These are phyloP conservation scores for Pleurostoma richardsiae DNA, from an alignment of 2,329 filamentous ascomycete genomes.

Conservation along the genomic window DNA sequence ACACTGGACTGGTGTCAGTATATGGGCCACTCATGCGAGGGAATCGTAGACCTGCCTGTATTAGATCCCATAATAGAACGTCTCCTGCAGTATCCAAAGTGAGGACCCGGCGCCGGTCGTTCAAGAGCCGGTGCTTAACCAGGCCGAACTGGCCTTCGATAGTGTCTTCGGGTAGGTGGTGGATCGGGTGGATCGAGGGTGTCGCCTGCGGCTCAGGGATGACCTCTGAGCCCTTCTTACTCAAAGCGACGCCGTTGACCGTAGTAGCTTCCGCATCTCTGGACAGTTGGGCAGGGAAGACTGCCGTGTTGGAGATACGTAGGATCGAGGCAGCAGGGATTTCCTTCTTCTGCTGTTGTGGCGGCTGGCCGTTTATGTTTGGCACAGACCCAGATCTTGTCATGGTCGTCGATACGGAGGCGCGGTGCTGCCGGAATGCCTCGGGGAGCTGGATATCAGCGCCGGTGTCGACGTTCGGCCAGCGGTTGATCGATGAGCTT, in stretches of 20 bases:
- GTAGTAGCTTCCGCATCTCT: slow-evolving; percentile 53
- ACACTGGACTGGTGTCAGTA: slow-evolving; percentile 50
- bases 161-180: slow-evolving; percentile 67
- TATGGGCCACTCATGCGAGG: background rate
- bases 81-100: slow-evolving; percentile 94
- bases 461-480: slow-evolving; percentile 79
- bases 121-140: slow-evolving; percentile 88
- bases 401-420: slow-evolving; percentile 34
- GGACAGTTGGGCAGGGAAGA: slow-evolving; percentile 57
- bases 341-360: slow-evolving; percentile 42
- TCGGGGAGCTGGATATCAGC: slow-evolving; percentile 63
- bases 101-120: slow-evolving; percentile 82
- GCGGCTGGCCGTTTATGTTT: slow-evolving; percentile 19
- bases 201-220: slow-evolving; percentile 43
- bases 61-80: slow-evolving; percentile 89
- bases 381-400: slow-evolving; percentile 27
- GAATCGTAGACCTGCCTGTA: slow-evolving; percentile 55
- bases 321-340: slow-evolving; percentile 77
- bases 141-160: slow-evolving; percentile 94
- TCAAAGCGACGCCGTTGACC: slow-evolving; percentile 29
- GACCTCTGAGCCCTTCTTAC: slow-evolving; percentile 52
- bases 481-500: slow-evolving; percentile 87
- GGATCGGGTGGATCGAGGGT: slow-evolving; percentile 55
- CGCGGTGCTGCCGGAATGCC: slow-evolving; percentile 42
- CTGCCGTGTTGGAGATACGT: slow-evolving; percentile 77